These are phyloP conservation scores for Aspergillus novofumigatus DNA, from an alignment of 2,329 filamentous ascomycete species.

Conservation along the genomic window DNA sequence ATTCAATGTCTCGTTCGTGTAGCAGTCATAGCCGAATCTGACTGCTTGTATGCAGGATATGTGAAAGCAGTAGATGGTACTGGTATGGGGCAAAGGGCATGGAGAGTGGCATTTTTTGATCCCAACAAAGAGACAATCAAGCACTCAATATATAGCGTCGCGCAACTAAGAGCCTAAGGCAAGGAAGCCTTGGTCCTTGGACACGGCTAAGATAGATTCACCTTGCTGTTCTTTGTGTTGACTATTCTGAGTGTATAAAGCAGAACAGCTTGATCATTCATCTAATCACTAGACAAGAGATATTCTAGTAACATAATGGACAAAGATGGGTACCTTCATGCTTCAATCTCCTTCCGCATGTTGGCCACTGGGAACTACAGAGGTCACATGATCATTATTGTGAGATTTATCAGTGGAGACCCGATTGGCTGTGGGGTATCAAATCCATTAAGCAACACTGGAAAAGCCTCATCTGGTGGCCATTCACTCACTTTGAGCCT, in stretches of 20 bases:
- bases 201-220: neutral
- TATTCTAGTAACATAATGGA: neutral
- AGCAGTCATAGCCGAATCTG: constrained; percentile 14
- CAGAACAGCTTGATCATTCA: neutral
- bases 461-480: neutral
- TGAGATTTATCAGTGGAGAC: constrained; percentile 1
- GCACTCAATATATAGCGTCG: neutral
- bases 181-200: too few species aligned
- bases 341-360: neutral
- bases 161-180: too few species aligned
- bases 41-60: constrained; percentile 16
- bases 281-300: neutral
- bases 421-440: constrained; percentile 18
- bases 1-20: neutral
- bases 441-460: constrained; percentile 4
- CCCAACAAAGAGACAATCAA: neutral
- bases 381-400: constrained; percentile 6
- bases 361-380: neutral
- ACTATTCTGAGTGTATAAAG: neutral
- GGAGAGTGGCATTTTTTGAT: neutral
- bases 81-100: constrained; percentile 20
- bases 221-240: neutral
- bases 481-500: neutral
- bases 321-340: neutral
- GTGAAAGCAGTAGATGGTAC: constrained; percentile 3